Evolutionary conservation across 2,329 filamentous ascomycete species (phyloP), one percentile per base, ranked within the genome.

Genomic region (Pseudofabraea citricarpa): DNA sequence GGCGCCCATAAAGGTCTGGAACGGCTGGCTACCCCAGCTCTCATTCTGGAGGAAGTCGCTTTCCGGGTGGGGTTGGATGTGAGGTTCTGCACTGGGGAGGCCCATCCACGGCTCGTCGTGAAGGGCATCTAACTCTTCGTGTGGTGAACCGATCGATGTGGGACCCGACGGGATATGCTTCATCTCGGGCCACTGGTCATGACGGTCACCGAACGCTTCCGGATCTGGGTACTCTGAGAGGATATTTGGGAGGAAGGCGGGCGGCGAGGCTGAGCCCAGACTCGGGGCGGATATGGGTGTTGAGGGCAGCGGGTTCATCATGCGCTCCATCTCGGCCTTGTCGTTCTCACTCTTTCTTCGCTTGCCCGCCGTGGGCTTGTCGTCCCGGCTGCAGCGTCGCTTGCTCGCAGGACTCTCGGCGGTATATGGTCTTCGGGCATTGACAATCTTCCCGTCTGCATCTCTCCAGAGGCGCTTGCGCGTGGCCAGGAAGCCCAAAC

Each of bases 401-500:
- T 57, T 56, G 29, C 16, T 37, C 4, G 35, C 18, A 12, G 35
- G 35, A 9, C 53, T 54, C 40, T 58, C 52, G 40, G 55, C 53
- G 9, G 53, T 52, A 47, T 55, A 62, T 42, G 61, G 62, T 32
- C 62, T 49, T 42, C 60, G 47, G 8, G 68, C 64, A 22, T 72
- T 71, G 31, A 74, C 70, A 42, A 62, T 61, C 12, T 67, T 70
- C 22, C 71, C 71, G 29, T 70, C 62, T 22, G 61, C 56, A 51
- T 73, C 70, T 52, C 70, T 69, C 70, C 70, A 74, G 52, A 72
- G 66, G 43, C 71, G 63, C 52, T 73, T 72, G 37, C 71, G 58
- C 3, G 71, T 74, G 41, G 70, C 71, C 29, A 74, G 52, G 26
- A 71, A 52, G 18, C 69, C 69, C 35, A 65, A 57, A 7, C 69